These are phyloP conservation scores for Gastrolobium villosum DNA, from an alignment of 306 rosid species.

Conservation along the genomic window DNA sequence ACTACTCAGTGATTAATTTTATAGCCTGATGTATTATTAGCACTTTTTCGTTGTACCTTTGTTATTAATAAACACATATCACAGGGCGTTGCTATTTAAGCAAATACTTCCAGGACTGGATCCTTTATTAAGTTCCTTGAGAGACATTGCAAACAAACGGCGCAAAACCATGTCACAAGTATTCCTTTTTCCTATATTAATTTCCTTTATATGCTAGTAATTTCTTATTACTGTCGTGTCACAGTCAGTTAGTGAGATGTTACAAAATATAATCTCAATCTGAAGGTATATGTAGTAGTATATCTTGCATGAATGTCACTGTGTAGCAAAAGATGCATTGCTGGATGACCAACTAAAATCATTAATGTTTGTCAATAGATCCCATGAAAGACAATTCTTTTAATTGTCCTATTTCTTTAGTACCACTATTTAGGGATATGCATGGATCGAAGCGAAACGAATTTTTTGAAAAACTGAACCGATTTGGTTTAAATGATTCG, in stretches of 20 bases:
- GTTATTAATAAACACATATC: slow-evolving; percentile 21
- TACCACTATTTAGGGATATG: background rate
- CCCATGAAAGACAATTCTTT: background rate
- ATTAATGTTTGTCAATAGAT: background rate
- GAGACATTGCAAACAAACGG: slow-evolving; percentile 71
- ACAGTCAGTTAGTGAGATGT: background rate
- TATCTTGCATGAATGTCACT: background rate
- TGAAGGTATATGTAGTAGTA: background rate
- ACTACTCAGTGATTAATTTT: background rate
- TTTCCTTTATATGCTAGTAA: background rate
- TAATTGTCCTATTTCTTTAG: background rate
- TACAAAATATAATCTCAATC: background rate
- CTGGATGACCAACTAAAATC: background rate
- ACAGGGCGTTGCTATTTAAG: slow-evolving; percentile 79
- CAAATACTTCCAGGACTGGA: slow-evolving; percentile 91
- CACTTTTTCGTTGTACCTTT: background rate
- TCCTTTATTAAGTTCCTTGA: slow-evolving; percentile 74
- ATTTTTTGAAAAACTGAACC: no score
- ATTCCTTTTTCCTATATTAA: background rate
- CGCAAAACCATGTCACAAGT: slow-evolving; percentile 88
- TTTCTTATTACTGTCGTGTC: background rate
- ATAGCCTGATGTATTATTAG: slow-evolving; percentile 13
- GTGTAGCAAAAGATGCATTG: background rate
- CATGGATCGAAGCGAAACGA: no score
- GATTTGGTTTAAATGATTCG: no score